Conservation (phyloP, 345 rosid genomes). For the Rhodamnia argentea region DNA sequence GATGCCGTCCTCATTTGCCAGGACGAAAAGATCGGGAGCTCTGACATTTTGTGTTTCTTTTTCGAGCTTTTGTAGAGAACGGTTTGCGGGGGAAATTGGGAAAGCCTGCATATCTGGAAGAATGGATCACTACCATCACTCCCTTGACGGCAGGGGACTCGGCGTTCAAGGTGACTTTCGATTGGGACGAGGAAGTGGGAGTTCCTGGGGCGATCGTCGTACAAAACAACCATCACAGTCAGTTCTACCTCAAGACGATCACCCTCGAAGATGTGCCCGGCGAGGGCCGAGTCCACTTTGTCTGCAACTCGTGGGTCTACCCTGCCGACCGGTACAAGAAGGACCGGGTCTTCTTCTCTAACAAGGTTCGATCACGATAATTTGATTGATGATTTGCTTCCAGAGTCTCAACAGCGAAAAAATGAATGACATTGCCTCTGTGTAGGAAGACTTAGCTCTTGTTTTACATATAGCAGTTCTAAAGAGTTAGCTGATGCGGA, state of each 20-base stretch:
- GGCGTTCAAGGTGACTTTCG: slow-evolving; percentile 18
- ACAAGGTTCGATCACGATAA: slow-evolving; percentile 14
- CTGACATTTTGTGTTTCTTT: background rate
- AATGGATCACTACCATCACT: slow-evolving; percentile 10
- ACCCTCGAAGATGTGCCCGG: slow-evolving; percentile 31
- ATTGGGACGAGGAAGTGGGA: slow-evolving; percentile 22
- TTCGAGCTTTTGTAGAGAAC: slow-evolving; percentile 6
- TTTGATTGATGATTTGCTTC: background rate
- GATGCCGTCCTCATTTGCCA: background rate
- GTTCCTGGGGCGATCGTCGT: slow-evolving; percentile 28
- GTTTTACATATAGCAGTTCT: too few relatives aligned
- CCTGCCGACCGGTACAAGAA: slow-evolving; percentile 15
- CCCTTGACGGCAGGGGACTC: slow-evolving; percentile 21
- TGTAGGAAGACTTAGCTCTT: background rate
- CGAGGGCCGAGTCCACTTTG: slow-evolving; percentile 24
- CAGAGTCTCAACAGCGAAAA: background rate
- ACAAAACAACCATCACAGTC: slow-evolving; percentile 24
- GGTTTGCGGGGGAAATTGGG: slow-evolving; percentile 22
- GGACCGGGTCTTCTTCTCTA: slow-evolving; percentile 28
- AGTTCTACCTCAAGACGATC: slow-evolving; percentile 30
- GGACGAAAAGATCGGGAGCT: background rate
- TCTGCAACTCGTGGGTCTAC: slow-evolving; percentile 42
- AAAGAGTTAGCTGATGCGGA: background rate
- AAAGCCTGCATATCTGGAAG: slow-evolving; percentile 18
- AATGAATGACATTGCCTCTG: background rate